Percentiles rank a stretch among this genome's conserved stretches.
Evolutionary conservation across 1,284 basidiomycete genomes (phyloP).

Genomic region (Xerocomus amazonicus): DNA sequence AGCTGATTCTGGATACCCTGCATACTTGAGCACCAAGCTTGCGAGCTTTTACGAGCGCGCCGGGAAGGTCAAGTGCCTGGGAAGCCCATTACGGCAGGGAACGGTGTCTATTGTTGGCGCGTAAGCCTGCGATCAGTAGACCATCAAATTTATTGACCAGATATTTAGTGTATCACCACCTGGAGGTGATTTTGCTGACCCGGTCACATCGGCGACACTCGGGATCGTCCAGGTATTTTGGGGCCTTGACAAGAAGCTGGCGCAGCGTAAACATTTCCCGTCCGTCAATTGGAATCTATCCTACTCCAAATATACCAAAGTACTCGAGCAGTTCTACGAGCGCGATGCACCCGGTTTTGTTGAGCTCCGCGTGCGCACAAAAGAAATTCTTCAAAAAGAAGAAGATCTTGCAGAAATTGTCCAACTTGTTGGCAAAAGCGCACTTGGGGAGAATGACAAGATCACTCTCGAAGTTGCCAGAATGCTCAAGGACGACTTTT

Average conservation of each 20-base stretch:
- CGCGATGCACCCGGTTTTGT: constrained; percentile 89
- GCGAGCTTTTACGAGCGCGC: constrained; percentile 99
- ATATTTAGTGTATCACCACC: constrained; percentile 85
- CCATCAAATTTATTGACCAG: constrained; percentile 11
- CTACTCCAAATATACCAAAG: constrained; percentile 97
- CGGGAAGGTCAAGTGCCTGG: constrained; percentile 93
- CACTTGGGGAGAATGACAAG: constrained; percentile 97
- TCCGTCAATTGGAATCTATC: constrained; percentile 99
- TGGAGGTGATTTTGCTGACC: constrained; percentile 99
- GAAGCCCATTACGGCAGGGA: constrained; percentile 85
- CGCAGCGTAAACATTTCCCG: constrained; percentile 97
- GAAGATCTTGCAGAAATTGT: constrained; percentile 99
- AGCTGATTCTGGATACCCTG: constrained; percentile 98
- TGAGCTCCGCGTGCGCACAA: constrained; percentile 86
- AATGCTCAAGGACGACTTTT: constrained; percentile 97
- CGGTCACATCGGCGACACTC: constrained; percentile 95
- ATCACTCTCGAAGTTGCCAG: constrained; percentile 96
- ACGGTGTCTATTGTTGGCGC: constrained; percentile 99
- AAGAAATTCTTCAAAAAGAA: constrained; percentile 98
- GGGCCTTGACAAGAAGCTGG: constrained; percentile 94
- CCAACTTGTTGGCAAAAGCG: constrained; percentile 97
- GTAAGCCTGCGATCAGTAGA: constrained; percentile 49
- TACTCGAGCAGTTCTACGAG: constrained; percentile 94
- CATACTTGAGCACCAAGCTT: constrained; percentile 94
- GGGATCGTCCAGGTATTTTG: constrained; percentile 99